phyloP scores from a whole-genome alignment of 78 protist genomes.

The Emiliania huxleyi region DNA sequence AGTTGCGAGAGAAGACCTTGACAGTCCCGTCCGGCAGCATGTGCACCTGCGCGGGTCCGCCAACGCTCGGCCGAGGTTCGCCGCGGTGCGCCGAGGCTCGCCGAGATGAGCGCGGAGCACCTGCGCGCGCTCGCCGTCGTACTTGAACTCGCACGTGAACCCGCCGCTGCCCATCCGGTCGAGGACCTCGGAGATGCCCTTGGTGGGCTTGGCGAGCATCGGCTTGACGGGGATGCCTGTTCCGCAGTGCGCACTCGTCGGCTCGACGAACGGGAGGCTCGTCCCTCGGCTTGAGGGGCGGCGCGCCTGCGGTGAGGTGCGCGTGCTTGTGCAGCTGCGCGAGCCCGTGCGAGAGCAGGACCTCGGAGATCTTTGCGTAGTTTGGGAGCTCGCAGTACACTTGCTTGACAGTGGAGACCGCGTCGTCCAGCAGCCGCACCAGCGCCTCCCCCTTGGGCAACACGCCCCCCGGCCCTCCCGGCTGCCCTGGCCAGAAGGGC shows the following conservation, averaged over 20 bases:
- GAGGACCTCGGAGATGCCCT: background rate
- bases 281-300: too few relatives aligned
- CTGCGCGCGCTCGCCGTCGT: conserved; percentile 72
- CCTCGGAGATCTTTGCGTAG: conserved; percentile 67
- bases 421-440: background rate
- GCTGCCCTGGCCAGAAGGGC: background rate
- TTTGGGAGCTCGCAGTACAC: conserved; percentile 57
- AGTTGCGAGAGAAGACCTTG: conserved; percentile 65
- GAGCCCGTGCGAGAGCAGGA: conserved; percentile 29
- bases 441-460: background rate
- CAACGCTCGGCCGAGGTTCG: too few relatives aligned
- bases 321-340: conserved; percentile 6
- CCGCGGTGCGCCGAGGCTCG: too few relatives aligned
- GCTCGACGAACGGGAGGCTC: too few relatives aligned
- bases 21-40: background rate
- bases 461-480: background rate
- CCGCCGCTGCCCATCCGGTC: background rate
- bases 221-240: background rate
- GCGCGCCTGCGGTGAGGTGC: background rate
- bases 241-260: too few relatives aligned
- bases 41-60: too few relatives aligned
- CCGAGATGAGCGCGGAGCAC: too few relatives aligned
- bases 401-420: background rate
- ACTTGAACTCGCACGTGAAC: conserved; percentile 96
- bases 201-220: background rate